phyloP scores from a whole-genome alignment of 441 rosid species.

The Gossypium schwendimanii region DNA sequence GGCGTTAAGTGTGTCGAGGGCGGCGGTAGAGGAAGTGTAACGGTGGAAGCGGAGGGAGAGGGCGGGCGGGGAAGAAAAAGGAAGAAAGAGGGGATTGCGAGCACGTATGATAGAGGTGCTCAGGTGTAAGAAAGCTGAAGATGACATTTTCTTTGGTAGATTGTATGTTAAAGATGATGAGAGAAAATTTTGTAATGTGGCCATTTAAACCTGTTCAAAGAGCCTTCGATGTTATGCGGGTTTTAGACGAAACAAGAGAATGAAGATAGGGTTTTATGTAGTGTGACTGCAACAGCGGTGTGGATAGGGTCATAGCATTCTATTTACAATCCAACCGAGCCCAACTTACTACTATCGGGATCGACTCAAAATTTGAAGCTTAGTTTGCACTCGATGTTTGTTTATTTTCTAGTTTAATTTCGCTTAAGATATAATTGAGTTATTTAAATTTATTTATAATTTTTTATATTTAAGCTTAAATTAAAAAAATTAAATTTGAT shows the following conservation, averaged over 20 bases:
- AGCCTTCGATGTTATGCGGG: background rate
- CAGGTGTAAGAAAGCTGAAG: constrained; percentile 35
- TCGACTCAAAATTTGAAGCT: no score
- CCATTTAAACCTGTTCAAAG: background rate
- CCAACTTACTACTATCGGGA: no score
- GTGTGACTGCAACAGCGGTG: no score
- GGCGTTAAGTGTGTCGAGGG: constrained; percentile 8
- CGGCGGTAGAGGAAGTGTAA: constrained; percentile 23
- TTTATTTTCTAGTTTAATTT: no score
- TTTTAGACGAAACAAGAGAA: background rate
- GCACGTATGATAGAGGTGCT: constrained; percentile 38
- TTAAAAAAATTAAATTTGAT: fast-evolving
- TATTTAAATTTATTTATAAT: no score
- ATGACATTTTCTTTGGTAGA: constrained; percentile 31
- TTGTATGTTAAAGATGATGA: background rate
- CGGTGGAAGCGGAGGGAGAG: constrained; percentile 35
- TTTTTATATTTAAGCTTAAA: no score
- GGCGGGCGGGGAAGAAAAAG: constrained; percentile 18
- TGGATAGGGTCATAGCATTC: no score
- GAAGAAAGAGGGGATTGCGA: constrained; percentile 23
- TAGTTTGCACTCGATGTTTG: no score
- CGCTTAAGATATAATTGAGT: no score
- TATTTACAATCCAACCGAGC: no score
- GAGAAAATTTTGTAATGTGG: background rate
- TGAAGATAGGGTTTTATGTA: no score